These are phyloP conservation scores for Vitis amurensis DNA, from an alignment of 164 flowering plant species.

Conservation along the genomic window DNA sequence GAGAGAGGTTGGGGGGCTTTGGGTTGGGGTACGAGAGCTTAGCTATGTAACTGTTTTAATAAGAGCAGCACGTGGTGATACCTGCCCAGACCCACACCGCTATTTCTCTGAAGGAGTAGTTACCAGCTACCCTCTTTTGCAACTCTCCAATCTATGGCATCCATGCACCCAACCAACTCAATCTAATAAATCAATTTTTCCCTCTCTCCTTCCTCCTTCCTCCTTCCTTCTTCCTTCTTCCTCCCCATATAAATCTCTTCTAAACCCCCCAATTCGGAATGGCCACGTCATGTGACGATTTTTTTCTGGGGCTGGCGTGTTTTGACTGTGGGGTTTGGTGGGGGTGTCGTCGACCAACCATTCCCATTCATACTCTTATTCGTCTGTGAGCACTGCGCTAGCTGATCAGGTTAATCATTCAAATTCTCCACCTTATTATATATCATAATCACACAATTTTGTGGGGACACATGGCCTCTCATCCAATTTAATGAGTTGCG, in stretches of 20 bases:
- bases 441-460: no score
- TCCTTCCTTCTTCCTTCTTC: background rate
- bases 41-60: conserved; percentile 38
- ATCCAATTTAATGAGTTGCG: background rate
- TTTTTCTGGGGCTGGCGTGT: background rate
- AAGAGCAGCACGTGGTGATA: conserved; percentile 56
- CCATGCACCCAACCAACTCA: background rate
- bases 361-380: conserved; percentile 5
- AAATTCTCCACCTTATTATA: no score
- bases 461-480: background rate
- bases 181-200: background rate
- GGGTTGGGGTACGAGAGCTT: conserved; percentile 7
- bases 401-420: no score
- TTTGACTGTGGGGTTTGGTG: conserved; percentile 33
- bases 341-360: conserved; percentile 52
- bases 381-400: no score
- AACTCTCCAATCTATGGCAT: background rate
- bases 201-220: conserved; percentile 8
- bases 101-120: conserved; percentile 28
- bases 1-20: conserved; percentile 11
- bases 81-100: conserved; percentile 34
- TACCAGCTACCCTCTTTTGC: conserved; percentile 48
- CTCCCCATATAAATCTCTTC: background rate
- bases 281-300: no score
- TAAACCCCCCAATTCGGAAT: no score